Percentiles rank a stretch among this genome's conserved stretches.
Evolutionary conservation across 352 stramenopile genomes (phyloP).

Genomic region (Lagenidium giganteum): DNA sequence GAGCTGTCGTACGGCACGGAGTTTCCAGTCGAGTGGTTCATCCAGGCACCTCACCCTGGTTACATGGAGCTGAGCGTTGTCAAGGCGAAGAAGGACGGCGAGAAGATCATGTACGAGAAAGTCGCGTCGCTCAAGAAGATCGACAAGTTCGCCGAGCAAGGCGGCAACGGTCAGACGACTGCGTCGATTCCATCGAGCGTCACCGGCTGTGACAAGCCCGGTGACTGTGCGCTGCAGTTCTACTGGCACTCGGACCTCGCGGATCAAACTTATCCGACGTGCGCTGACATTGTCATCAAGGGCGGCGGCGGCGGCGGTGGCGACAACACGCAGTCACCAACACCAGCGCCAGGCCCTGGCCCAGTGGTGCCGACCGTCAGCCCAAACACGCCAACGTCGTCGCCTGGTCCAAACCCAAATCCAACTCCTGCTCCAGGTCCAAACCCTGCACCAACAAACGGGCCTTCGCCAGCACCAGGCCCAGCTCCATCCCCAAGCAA

Average conservation of each 20-base stretch:
- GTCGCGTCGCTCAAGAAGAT: slow-evolving; percentile 27
- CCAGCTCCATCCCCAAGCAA: no score
- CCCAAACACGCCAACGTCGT: no score
- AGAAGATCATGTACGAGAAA: slow-evolving; percentile 37
- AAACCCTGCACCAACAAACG: no score
- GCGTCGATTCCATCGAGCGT: slow-evolving; percentile 36
- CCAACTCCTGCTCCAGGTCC: no score
- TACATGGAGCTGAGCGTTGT: slow-evolving; percentile 49
- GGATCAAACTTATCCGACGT: slow-evolving; percentile 57
- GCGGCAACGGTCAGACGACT: slow-evolving; percentile 18
- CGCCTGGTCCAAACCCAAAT: no score
- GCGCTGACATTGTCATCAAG: slow-evolving; percentile 38
- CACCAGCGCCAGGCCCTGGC: slow-evolving; percentile 2
- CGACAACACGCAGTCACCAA: no score
- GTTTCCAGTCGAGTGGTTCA: slow-evolving; percentile 42
- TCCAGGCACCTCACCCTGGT: slow-evolving; percentile 52
- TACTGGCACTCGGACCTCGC: slow-evolving; percentile 59
- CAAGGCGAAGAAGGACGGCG: slow-evolving; percentile 34
- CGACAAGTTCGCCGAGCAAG: slow-evolving; percentile 33
- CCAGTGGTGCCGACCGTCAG: no score
- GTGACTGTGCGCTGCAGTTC: slow-evolving; percentile 51
- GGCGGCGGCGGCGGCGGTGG: slow-evolving; percentile 10
- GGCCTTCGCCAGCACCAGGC: no score
- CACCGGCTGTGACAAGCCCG: slow-evolving; percentile 30
- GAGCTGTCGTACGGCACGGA: slow-evolving; percentile 29